A percentile compares a stretch with the other conserved stretches of the same genome.
phyloP scores from a whole-genome alignment of 1,284 basidiomycete genomes.

The Tylopilus orsonianus region DNA sequence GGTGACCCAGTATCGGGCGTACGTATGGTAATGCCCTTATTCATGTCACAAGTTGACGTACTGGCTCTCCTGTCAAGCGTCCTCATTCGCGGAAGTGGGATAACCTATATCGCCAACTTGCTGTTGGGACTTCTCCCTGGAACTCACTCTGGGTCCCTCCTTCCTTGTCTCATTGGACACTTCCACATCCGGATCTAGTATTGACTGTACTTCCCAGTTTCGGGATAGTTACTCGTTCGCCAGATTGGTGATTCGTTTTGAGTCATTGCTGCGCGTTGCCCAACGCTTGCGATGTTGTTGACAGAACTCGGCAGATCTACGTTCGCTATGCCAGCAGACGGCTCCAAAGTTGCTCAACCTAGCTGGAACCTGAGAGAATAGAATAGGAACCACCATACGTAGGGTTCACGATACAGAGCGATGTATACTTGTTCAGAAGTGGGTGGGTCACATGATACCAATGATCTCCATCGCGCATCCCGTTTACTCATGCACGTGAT shows the following conservation, averaged over 20 bases:
- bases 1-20: constrained; percentile 30
- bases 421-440: constrained; percentile 25
- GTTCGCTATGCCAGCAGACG: constrained; percentile 28
- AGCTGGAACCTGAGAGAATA: neutral
- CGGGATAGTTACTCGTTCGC: too few relatives aligned
- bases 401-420: constrained; percentile 4
- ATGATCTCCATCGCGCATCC: too few relatives aligned
- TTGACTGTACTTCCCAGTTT: too few relatives aligned
- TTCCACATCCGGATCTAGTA: too few relatives aligned
- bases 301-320: constrained; percentile 6
- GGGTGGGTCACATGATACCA: too few relatives aligned
- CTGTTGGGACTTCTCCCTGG: too few relatives aligned
- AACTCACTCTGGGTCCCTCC: too few relatives aligned
- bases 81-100: constrained; percentile 11
- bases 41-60: neutral
- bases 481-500: neutral
- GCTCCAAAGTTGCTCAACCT: constrained; percentile 33
- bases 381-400: neutral
- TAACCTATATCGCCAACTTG: constrained; percentile 17
- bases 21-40: neutral
- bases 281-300: constrained; percentile 10
- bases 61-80: constrained; percentile 18
- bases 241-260: too few relatives aligned
- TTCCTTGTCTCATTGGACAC: too few relatives aligned
- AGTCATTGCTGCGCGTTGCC: too few relatives aligned